phyloP scores from a whole-genome alignment of 768 basidiomycete genomes.

The Termitomyces sp. region DNA sequence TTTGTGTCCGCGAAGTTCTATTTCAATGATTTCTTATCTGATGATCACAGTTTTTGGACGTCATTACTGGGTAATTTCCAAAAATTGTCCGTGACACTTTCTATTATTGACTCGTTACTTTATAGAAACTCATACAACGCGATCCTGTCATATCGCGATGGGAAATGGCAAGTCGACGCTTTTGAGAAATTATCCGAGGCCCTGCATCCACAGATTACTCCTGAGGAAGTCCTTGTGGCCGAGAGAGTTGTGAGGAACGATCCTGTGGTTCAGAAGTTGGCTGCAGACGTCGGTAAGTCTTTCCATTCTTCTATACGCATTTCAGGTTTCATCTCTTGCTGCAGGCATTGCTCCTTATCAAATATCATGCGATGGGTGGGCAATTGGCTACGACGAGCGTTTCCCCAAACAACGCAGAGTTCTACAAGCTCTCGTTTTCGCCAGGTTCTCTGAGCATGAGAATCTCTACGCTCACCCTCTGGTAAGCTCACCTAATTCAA shows the following conservation, averaged over 20 bases:
- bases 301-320: neutral
- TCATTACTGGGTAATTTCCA: conserved; percentile 58
- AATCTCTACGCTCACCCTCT: conserved; percentile 91
- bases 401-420: conserved; percentile 68
- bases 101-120: conserved; percentile 8
- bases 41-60: conserved; percentile 63
- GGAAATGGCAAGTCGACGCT: conserved; percentile 59
- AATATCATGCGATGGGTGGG: conserved; percentile 84
- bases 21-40: neutral
- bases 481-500: conserved; percentile 33
- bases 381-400: conserved; percentile 85
- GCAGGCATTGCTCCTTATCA: conserved; percentile 69
- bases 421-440: conserved; percentile 80
- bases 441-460: conserved; percentile 71
- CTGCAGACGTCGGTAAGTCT: conserved; percentile 69
- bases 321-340: neutral
- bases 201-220: conserved; percentile 77
- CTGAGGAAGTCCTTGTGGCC: conserved; percentile 74
- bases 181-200: conserved; percentile 60
- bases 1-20: neutral
- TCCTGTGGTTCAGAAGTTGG: conserved; percentile 61
- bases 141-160: conserved; percentile 45
- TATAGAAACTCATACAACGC: conserved; percentile 50
- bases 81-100: neutral
- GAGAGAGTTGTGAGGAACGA: conserved; percentile 74